phyloP scores from a whole-genome alignment of 176 grass and related monocot genomes.

The Bromus sterilis region DNA sequence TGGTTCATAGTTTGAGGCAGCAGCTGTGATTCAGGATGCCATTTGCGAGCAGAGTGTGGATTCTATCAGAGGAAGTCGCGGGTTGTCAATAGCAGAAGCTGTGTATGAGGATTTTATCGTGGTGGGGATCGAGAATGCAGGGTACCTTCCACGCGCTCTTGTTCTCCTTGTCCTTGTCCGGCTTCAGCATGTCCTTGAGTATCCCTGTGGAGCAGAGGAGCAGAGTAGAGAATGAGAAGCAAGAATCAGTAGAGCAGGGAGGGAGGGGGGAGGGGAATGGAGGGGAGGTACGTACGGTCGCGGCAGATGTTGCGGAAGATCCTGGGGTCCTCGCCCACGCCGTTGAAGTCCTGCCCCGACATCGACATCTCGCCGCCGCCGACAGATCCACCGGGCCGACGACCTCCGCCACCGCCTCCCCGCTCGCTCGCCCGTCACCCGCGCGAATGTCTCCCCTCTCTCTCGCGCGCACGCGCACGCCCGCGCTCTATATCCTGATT shows the following conservation, averaged over 20 bases:
- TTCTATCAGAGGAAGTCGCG: neutral
- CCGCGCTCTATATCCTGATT: slow-evolving; percentile 30
- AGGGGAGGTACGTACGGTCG: slow-evolving; percentile 48
- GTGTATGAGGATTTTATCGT: too few relatives aligned
- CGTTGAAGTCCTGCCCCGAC: slow-evolving; percentile 52
- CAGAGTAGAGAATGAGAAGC: neutral
- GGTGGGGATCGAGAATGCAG: too few relatives aligned
- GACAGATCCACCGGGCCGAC: neutral
- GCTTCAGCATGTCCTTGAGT: slow-evolving; percentile 72
- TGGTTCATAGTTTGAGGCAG: neutral
- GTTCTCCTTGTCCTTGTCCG: slow-evolving; percentile 58
- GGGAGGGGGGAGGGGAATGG: too few relatives aligned
- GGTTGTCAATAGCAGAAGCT: neutral
- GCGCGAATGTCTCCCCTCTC: neutral
- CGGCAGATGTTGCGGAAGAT: slow-evolving; percentile 72
- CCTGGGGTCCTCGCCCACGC: slow-evolving; percentile 63
- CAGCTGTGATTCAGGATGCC: neutral
- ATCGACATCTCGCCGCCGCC: slow-evolving; percentile 48
- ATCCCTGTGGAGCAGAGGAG: slow-evolving; percentile 40
- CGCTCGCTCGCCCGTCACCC: neutral
- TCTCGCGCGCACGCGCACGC: neutral
- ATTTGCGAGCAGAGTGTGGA: neutral
- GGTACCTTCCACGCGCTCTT: slow-evolving; percentile 86
- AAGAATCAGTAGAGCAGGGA: neutral
- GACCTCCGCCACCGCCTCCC: neutral